phyloP scores from a whole-genome alignment of 352 stramenopile species.

The Phytopythium chamaehyphon region DNA sequence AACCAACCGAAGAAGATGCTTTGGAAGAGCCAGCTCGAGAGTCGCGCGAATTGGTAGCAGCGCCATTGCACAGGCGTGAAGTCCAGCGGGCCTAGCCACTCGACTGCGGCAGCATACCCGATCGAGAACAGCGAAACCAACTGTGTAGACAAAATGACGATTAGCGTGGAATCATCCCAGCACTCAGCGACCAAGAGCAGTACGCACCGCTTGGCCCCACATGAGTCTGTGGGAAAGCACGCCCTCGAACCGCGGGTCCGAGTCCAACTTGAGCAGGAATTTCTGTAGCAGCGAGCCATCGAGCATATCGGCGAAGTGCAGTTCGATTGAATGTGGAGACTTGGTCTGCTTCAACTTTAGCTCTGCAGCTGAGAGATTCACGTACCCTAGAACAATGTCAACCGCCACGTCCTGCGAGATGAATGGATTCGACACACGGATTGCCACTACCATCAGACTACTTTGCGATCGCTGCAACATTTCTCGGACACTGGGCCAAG shows the following conservation, averaged over 20 bases:
- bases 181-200: background rate
- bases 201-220: slow-evolving; percentile 31
- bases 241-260: slow-evolving; percentile 23
- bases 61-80: slow-evolving; percentile 47
- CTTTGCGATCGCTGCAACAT: background rate
- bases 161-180: background rate
- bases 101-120: slow-evolving; percentile 29
- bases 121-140: slow-evolving; percentile 52
- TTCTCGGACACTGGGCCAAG: background rate
- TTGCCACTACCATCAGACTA: background rate
- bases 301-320: slow-evolving; percentile 11
- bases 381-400: background rate
- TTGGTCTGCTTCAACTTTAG: background rate
- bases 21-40: slow-evolving; percentile 29
- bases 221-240: slow-evolving; percentile 23
- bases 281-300: slow-evolving; percentile 12
- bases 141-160: slow-evolving; percentile 7
- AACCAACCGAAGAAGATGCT: slow-evolving; percentile 31
- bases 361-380: background rate
- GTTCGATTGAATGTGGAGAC: background rate
- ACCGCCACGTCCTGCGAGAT: background rate
- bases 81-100: slow-evolving; percentile 48
- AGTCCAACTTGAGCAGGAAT: slow-evolving; percentile 18
- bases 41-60: slow-evolving; percentile 32
- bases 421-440: background rate